Conservation (phyloP, 495 filamentous ascomycete species). For the Neurospora intermedia region DNA sequence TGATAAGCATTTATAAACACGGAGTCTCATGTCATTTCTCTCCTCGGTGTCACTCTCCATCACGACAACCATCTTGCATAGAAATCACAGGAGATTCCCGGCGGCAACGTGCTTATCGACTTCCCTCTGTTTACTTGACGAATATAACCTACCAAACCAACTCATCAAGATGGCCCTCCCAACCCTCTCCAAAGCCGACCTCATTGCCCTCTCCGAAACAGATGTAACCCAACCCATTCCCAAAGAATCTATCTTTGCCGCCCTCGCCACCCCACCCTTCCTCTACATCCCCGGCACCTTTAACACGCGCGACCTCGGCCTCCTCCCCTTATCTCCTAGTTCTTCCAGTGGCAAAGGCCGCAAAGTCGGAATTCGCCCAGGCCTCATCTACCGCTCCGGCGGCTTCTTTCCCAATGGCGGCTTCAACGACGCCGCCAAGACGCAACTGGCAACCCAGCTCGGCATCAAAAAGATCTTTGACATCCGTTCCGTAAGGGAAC, state of each 20-base stretch:
- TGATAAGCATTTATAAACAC: neutral
- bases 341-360: neutral
- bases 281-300: constrained; percentile 38
- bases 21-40: neutral
- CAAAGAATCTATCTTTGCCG: constrained; percentile 12
- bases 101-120: neutral
- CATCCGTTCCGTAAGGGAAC: constrained; percentile 30
- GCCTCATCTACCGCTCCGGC: constrained; percentile 44
- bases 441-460: constrained; percentile 23
- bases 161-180: constrained; percentile 14
- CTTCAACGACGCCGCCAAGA: constrained; percentile 23
- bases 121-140: neutral
- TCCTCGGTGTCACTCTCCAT: neutral
- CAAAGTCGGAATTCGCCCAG: constrained; percentile 21
- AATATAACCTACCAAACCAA: neutral
- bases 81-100: neutral
- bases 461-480: constrained; percentile 34
- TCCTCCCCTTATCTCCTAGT: constrained; percentile 20
- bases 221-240: constrained; percentile 26
- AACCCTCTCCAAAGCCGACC: constrained; percentile 13
- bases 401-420: constrained; percentile 20
- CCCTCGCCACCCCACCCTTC: constrained; percentile 41
- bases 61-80: neutral
- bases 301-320: constrained; percentile 48
- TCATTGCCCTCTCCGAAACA: constrained; percentile 27